Conservation (phyloP, 805 yeast genomes). For the Lipomyces lipofer region DNA sequence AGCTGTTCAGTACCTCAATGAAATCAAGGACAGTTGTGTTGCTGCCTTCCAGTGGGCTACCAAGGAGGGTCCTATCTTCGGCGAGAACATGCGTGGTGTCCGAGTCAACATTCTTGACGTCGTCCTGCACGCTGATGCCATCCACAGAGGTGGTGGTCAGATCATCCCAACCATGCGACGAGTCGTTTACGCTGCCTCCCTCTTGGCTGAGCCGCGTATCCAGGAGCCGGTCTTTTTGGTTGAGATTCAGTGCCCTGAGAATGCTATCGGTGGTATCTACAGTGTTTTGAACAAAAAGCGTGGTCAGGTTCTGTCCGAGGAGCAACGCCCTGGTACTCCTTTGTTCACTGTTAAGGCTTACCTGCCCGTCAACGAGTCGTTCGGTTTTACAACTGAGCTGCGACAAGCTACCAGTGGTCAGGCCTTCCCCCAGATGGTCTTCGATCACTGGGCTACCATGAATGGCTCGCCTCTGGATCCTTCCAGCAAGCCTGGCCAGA, state of each 20-base stretch:
- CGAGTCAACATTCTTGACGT: conserved; percentile 99
- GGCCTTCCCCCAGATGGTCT: conserved; percentile 99
- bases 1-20: conserved; percentile 98
- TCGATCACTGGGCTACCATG: conserved; percentile 96
- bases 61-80: conserved; percentile 98
- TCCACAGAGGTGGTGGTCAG: conserved; percentile 99
- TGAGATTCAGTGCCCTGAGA: conserved; percentile 99
- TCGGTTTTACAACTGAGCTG: conserved; percentile 99
- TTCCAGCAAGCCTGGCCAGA: conserved; percentile 66
- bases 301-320: conserved; percentile 99
- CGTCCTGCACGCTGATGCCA: conserved; percentile 99
- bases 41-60: conserved; percentile 99
- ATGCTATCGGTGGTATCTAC: conserved; percentile 99
- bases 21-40: conserved; percentile 99
- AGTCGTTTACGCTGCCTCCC: conserved; percentile 97
- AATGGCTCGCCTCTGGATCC: conserved; percentile 92
- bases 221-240: conserved; percentile 99
- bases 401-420: conserved; percentile 99
- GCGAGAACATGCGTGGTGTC: conserved; percentile 94
- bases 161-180: conserved; percentile 99
- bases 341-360: conserved; percentile 99
- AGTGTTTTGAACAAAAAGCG: conserved; percentile 95
- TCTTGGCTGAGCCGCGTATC: conserved; percentile 97
- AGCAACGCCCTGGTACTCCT: conserved; percentile 99
- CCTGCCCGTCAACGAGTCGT: conserved; percentile 99